A percentile compares a stretch with the other conserved stretches of the same genome.
These are phyloP conservation scores for Monilinia polystroma DNA, from an alignment of 2,329 filamentous ascomycete species.

Conservation along the genomic window DNA sequence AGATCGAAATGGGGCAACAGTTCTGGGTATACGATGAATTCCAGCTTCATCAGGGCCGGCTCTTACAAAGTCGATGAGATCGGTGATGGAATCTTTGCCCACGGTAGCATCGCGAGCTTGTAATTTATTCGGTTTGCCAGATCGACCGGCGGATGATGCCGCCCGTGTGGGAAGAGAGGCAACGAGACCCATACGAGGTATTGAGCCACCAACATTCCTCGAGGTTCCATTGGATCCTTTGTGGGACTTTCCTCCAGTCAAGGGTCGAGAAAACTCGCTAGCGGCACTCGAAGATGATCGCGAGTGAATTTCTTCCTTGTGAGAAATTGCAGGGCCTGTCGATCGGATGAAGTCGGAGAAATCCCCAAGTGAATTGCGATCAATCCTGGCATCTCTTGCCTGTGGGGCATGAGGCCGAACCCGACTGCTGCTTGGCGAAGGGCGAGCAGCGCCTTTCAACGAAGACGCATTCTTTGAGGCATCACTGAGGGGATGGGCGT, in stretches of 20 bases:
- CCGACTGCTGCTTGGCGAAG: conserved; percentile 31
- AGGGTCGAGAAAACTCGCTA: neutral
- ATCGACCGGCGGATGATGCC: conserved; percentile 45
- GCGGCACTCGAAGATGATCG: conserved; percentile 32
- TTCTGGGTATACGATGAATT: conserved; percentile 72
- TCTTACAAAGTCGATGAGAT: conserved; percentile 93
- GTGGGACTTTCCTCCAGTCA: conserved; percentile 28
- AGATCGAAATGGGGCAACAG: conserved; percentile 79
- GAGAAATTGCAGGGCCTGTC: conserved; percentile 56
- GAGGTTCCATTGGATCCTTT: conserved; percentile 38
- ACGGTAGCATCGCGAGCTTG: conserved; percentile 71
- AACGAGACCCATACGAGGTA: conserved; percentile 25
- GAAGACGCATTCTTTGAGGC: neutral
- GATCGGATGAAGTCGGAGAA: conserved; percentile 79
- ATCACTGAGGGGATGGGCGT: conserved; percentile 30
- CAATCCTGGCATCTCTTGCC: conserved; percentile 71
- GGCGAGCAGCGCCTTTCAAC: conserved; percentile 2
- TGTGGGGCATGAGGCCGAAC: conserved; percentile 34
- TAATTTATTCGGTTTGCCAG: conserved; percentile 53
- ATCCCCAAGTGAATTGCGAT: conserved; percentile 71
- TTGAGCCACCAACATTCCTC: conserved; percentile 32
- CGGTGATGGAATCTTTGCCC: conserved; percentile 67
- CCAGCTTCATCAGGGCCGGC: conserved; percentile 66
- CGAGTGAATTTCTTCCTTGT: conserved; percentile 28
- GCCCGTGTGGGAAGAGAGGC: conserved; percentile 33